Evolutionary conservation across 768 basidiomycete genomes (phyloP), one percentile per base, ranked within the genome.

Genomic region (Suillus plorans): DNA sequence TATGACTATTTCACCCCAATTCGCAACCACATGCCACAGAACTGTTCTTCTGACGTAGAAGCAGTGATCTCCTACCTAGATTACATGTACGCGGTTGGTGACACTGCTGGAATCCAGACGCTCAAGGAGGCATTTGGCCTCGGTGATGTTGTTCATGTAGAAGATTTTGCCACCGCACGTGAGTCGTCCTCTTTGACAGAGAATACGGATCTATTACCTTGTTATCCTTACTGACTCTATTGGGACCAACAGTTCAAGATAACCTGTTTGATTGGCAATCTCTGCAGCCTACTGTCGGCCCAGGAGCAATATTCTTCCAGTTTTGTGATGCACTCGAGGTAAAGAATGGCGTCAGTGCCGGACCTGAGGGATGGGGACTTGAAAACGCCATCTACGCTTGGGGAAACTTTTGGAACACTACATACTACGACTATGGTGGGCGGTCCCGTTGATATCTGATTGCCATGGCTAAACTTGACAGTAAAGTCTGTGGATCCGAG

Each of bases 11-110:
- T 89, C 72, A 89, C 89, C 64, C 89, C 89, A 13, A 84, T 89
- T 67, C 85, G 85, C 14, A 78, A 84, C 67, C 76, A 84, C 69
- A 91, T 90, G 88, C 87, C 89, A 3, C 67, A 66, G 67, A 92
- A 92, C 73, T 92, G 91, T 75, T 90, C 89, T 12, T 82, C 88
- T 0, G 91, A 92, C 69, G 82, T 91, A 37, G 77, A 89, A 72
- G 82, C 82, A 6, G 89, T 88, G 14, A 82, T 91, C 60, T 69
- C 81, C 6, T 81, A 89, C 68, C 76, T 91, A 44, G 90, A 91
- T 70, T 61, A 80, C 62, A 84, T 86, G 6, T 86, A 90, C 67
- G 75, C 75, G 0, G 77, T 77, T 6, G 78, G 79, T 1, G 78
- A 86, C 65, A 63, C 72, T 7, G 72, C 74, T 36, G 83, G 84